Percentiles rank a stretch among this genome's conserved stretches.
Conservation (phyloP, 2,329 filamentous ascomycete genomes). For the Phialemoniopsis sp. region DNA sequence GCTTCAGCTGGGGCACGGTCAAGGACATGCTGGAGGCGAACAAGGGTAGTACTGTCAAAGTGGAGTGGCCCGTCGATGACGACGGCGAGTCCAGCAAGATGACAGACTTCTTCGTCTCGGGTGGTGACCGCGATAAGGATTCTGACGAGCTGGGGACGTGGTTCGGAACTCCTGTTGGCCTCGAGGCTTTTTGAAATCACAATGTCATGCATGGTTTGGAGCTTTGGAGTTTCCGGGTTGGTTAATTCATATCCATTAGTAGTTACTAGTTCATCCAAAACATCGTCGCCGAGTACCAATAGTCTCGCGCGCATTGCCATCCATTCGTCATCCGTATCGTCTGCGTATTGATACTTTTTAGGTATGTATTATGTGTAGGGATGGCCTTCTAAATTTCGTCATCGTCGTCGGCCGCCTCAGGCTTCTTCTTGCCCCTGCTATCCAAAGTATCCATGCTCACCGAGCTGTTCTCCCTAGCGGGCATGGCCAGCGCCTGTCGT, state of each 20-base stretch:
- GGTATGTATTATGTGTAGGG: too few relatives aligned
- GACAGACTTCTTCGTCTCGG: slow-evolving; percentile 67
- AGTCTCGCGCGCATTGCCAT: too few relatives aligned
- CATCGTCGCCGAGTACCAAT: too few relatives aligned
- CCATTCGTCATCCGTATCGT: too few relatives aligned
- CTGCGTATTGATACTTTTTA: too few relatives aligned
- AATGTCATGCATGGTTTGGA: slow-evolving; percentile 3
- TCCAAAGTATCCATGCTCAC: slow-evolving; percentile 60
- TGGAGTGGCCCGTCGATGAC: slow-evolving; percentile 80
- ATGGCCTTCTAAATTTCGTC: slow-evolving; percentile 49
- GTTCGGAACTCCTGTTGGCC: slow-evolving; percentile 72
- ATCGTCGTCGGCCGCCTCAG: slow-evolving; percentile 44
- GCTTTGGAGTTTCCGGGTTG: slow-evolving; percentile 5
- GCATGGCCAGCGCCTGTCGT: slow-evolving; percentile 77
- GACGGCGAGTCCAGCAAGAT: slow-evolving; percentile 65
- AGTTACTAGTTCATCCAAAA: too few relatives aligned
- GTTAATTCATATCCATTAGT: background rate
- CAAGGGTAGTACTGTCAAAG: slow-evolving; percentile 62
- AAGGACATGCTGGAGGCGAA: slow-evolving; percentile 90
- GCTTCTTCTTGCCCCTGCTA: slow-evolving; percentile 50
- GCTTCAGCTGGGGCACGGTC: slow-evolving; percentile 93
- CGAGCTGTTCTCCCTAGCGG: slow-evolving; percentile 30
- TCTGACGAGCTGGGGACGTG: slow-evolving; percentile 70
- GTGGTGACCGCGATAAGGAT: slow-evolving; percentile 27
- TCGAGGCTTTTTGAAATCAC: slow-evolving; percentile 63